These are phyloP conservation scores for Penicillium chermesinum DNA, from an alignment of 495 filamentous ascomycete genomes.

Conservation along the genomic window DNA sequence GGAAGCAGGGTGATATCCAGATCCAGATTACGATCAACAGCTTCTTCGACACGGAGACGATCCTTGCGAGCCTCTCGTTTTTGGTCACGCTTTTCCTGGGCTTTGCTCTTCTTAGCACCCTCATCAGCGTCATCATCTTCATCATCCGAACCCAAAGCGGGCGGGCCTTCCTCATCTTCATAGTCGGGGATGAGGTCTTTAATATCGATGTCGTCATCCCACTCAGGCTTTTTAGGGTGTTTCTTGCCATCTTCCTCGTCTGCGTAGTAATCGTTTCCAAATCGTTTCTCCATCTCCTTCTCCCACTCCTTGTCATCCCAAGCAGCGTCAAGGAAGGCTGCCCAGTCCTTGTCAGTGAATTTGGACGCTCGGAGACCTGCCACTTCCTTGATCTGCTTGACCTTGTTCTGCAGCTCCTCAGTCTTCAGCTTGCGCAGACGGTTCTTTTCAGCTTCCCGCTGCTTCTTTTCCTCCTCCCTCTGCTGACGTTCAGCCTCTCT, in stretches of 20 bases:
- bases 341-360: constrained; percentile 70
- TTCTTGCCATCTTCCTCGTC: constrained; percentile 53
- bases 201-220: constrained; percentile 97
- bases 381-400: constrained; percentile 77
- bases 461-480: constrained; percentile 71
- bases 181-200: constrained; percentile 87
- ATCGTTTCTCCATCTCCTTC: constrained; percentile 75
- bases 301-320: constrained; percentile 89
- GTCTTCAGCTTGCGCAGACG: constrained; percentile 80
- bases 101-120: constrained; percentile 53
- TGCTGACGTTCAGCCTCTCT: constrained; percentile 70
- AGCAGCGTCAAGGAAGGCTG: constrained; percentile 72
- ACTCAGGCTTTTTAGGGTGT: constrained; percentile 82
- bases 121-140: constrained; percentile 46
- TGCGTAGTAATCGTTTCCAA: constrained; percentile 86
- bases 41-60: constrained; percentile 72
- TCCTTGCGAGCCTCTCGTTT: constrained; percentile 73
- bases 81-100: constrained; percentile 60
- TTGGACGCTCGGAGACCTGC: constrained; percentile 67
- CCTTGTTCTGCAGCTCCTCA: constrained; percentile 77
- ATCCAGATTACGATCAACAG: constrained; percentile 80
- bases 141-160: constrained; percentile 47
- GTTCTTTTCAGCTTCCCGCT: constrained; percentile 75
- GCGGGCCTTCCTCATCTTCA: constrained; percentile 53
- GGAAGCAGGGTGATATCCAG: constrained; percentile 58